phyloP scores from a whole-genome alignment of 2,329 filamentous ascomycete species.

The Apiospora phragmitis region DNA sequence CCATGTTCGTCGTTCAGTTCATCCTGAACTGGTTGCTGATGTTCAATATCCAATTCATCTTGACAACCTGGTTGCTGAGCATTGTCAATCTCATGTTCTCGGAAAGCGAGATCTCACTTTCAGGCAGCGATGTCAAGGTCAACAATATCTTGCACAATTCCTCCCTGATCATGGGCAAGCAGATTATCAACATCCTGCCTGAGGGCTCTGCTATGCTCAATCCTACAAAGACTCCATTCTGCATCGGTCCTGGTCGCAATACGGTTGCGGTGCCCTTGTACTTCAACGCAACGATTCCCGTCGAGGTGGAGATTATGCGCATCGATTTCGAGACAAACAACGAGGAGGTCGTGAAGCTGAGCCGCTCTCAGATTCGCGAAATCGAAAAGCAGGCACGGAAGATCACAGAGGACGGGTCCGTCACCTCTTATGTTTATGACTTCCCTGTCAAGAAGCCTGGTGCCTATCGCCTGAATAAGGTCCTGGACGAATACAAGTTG shows the following conservation, averaged over 20 bases:
- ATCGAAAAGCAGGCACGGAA: slow-evolving; percentile 69
- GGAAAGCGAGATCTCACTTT: slow-evolving; percentile 89
- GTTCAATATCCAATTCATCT: slow-evolving; percentile 84
- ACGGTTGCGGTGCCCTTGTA: slow-evolving; percentile 74
- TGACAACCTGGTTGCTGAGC: slow-evolving; percentile 71
- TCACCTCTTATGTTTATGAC: slow-evolving; percentile 65
- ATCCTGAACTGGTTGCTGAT: slow-evolving; percentile 82
- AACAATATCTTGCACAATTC: slow-evolving; percentile 86
- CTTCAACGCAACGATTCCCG: slow-evolving; percentile 91
- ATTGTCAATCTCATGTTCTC: slow-evolving; percentile 75
- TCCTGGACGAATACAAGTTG: slow-evolving; percentile 90
- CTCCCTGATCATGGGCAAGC: slow-evolving; percentile 90
- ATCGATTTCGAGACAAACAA: slow-evolving; percentile 79
- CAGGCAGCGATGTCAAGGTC: slow-evolving; percentile 89
- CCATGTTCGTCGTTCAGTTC: slow-evolving; percentile 71
- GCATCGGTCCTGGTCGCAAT: slow-evolving; percentile 65
- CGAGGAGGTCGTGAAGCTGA: slow-evolving; percentile 78
- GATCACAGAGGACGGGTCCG: slow-evolving; percentile 62
- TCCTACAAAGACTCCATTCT: slow-evolving; percentile 77
- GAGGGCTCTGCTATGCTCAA: slow-evolving; percentile 93
- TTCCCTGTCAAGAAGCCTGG: slow-evolving; percentile 83
- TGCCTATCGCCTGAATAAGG: slow-evolving; percentile 80
- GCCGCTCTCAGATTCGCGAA: slow-evolving; percentile 70
- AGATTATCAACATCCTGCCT: slow-evolving; percentile 96
- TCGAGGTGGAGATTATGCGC: slow-evolving; percentile 84